Base-by-base conservation (phyloP, 768 basidiomycete species). In the Dioszegia aurantiaca region DNA sequence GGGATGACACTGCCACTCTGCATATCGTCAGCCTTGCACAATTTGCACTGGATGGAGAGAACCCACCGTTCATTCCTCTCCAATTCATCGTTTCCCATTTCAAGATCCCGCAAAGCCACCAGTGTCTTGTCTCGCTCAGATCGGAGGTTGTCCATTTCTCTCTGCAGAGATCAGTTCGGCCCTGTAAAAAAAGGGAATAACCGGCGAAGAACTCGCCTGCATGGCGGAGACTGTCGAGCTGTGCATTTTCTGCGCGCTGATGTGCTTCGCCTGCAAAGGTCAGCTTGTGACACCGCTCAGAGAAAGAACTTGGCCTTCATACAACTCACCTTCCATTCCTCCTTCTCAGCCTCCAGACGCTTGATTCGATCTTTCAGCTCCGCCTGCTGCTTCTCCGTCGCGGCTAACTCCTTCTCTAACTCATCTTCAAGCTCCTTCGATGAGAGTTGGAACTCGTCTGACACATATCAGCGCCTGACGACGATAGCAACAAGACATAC, bases 211-310 rank as follows among this genome's bases (percentile, higher is more conserved):
- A 77, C 97, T 89, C 57, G 89, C 86, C 77, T 98, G 94, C 62
- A 99, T 83, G 53, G 90, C 90, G 1, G 87, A 85, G 4, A 87
- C 87, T 0, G 90, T 90, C 17, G 88, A 88, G 71, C 95, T 94
- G 74, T 97, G 89, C 31, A 76, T 62, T 49, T 76, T 74, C 27
- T 79, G 74, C 10, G 76, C 56, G 9, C 67, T 51, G 33, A 77
- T 64, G 61, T 76, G 74, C 58, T 79, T 79, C n/a, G 46, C 39
- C 78, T 79, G 59, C 42, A 30, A 17, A 33, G 24, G n/a, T 56
- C 47, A 60, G 58, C 47, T 19, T 8, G 17, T 17, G 16, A 17
- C 6, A n/a, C 16, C 40, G 21, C 17, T 19, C 2, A 33, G 6
- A 23, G 33, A 36, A 33, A 6, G 33, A 33, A 14, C 33, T 33